Evolutionary conservation across 2,329 filamentous ascomycete species (phyloP), one percentile per base, ranked within the genome.

Genomic region (Furcasterigmium furcatum): DNA sequence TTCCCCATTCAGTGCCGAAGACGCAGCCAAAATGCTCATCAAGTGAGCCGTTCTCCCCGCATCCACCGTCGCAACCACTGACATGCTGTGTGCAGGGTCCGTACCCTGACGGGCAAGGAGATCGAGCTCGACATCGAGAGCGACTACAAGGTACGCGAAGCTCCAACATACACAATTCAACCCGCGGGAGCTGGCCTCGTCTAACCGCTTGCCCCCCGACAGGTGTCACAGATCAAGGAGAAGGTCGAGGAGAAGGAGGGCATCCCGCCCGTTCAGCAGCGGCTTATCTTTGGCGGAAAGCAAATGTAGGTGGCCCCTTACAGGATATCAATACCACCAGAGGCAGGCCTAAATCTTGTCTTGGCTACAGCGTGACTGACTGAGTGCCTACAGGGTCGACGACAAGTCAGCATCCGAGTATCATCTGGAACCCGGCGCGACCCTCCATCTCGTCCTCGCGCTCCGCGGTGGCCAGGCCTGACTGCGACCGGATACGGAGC

Each of bases 191-290:
- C 7, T 27, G 24, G 24, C 12, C 24, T 27, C 24, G 24, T 27
- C 7, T 7, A 27, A 30, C n/a, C n/a, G n/a, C n/a, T n/a, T n/a
- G n/a, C n/a, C n/a, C n/a, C 35, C 16, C 8, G 13, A 46, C 55
- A 95, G 91, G 88, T 97, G 57, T 85, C 87, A 34, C 85, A 91
- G 67, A 97, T 99, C 78, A 99, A 99, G 79, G 94, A 97, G 72
- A 91, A 92, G 61, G 94, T 99, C 46, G 94, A 99, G 70, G 94
- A 99, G 76, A 97, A 97, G 73, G 94, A 97, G 66, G 94, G 94
- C 46, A 99, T 99, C 59, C 92, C 94, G 36, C 94, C 94, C 1
- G 91, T 94, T 16, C 94, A 99, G 72, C 94, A 99, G 71, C 85
- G 94, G 48, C 75, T 99, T 55, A 99, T 99, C 61, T 96, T 87